Base-by-base conservation (phyloP, 2,329 filamentous ascomycete species). In the Penicillium sp. region DNA sequence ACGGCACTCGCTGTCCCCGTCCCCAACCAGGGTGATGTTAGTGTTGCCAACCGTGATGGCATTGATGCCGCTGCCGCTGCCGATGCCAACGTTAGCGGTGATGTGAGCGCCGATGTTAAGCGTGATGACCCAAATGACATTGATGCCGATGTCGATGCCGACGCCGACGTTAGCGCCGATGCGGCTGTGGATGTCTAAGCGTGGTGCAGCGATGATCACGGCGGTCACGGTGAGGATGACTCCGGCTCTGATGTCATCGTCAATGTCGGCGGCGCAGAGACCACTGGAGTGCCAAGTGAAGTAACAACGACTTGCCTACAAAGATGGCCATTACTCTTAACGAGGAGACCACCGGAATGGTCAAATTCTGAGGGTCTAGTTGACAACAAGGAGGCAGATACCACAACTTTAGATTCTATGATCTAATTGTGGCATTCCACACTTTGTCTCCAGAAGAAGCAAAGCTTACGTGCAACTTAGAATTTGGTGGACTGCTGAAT, bases 1-100 rank as follows among this genome's bases (percentile, higher is more conserved):
- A 38, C 45, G 2, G 59, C 32, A 24, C 22, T 51, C 11, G 61
- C 59, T 3, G 57, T 31, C 10, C 57, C 61, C 5, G 16, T 59
- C 32, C 24, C 42, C 20, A 45, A 22, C 0, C 38, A 38, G 14
- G 32, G 37, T n/a, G 45, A 52, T 26, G 16, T 32, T 7, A 24
- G 18, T 7, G 8, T 47, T 8, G 5, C 13, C 22, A 24, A 20
- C 16, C 53, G 29, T 20, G 34, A 35, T 31, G 43, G 32, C 3
- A 4, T 46, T 13, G 37, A 42, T 14, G 18, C 49, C 32, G 53
- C 29, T 45, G 13, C 26, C 3, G 35, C 29, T 45, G 13, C 26
- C 3, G 35, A 18, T 20, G 31, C 3, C n/a, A 20, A 16, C 26
- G 24, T 24, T 11, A 24, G 46, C 8, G 39, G 46, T 20, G 48